Evolutionary conservation across 2,329 filamentous ascomycete species (phyloP), one percentile per base, ranked within the genome.

Genomic region (Hirsutella rhossiliensis): DNA sequence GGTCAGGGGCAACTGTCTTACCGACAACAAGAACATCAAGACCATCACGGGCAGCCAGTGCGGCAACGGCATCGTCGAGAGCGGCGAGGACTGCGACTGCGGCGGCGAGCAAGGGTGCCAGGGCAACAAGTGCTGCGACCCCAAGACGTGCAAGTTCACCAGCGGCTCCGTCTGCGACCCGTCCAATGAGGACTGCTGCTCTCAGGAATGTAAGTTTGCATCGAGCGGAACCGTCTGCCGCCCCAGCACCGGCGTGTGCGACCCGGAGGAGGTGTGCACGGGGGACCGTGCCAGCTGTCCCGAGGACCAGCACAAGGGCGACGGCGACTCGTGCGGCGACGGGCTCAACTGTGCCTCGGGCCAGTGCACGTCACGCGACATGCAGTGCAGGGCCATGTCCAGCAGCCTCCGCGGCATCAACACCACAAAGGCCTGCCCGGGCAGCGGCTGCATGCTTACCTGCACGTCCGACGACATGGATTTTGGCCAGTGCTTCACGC

Each of bases 31-130:
- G 53, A 81, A 85, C 50, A 80, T 98, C 40, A 75, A 77, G 29
- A 92, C 84, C 27, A 86, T 94, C 53, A 83, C 80, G 0, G 86
- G 84, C 44, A 83, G 82, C 53, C 82, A 89, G 58, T 98, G 92
- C 63, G 92, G 92, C 46, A 98, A 98, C 63, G 92, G 92, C 43
- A 97, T 98, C 51, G 92, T 98, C 42, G 92, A 97, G 65, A 70
- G 76, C 17, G 92, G 87, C 50, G 92, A 98, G 64, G 84, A 98
- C 43, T 98, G 92, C 64, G 92, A 98, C 63, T 98, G 92, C 56
- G 92, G 92, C 49, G 90, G 90, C 44, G 66, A 70, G 13, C 63
- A 68, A 13, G 77, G 76, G 34, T 98, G 92, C 60, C 77, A 71
- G 20, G 64, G 72, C 55, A 92, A 97, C 64, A 57, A 62, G 13